Base-by-base conservation (phyloP, 805 yeast genomes). In the Lachancea sp. region DNA sequence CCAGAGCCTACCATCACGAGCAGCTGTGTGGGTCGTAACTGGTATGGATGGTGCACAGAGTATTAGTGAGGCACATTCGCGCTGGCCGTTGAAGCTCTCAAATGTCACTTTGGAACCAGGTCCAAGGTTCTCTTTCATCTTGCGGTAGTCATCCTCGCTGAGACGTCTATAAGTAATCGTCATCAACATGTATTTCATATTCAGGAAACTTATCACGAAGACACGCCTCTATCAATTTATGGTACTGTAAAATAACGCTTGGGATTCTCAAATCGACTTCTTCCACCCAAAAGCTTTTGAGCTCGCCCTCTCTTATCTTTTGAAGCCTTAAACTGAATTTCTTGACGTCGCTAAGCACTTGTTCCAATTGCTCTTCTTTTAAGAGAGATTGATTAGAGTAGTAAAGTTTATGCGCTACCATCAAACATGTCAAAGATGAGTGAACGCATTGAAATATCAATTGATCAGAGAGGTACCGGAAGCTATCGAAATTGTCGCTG, bases 1-100 rank as follows among this genome's bases (percentile, higher is more conserved):
- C 46, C 61, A 7, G 50, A 53, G 1, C 45, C 52, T 6, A 42
- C 50, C 8, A 42, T 51, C 7, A 30, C 51, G 2, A 45, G 58
- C 2, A 51, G 62, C 2, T 58, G 66, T 37, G 46, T 61, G 2
- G 65, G 60, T 0, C 55, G 65, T 24, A 61, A 61, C 34, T 58
- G 64, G 63, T 41, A 55, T 16, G 66, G 66, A 2, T 47, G 56
- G 19, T 61, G 66, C 41, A 61, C 66, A 2, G 54, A 51, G 15
- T 60, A 56, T 42, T 52, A 47, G 8, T 38, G 40, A 18, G 8
- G 11, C 26, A 22, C 6, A 8, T 23, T 23, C 9, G 30, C 30
- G 30, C 30, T 13, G 30, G 30, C 18, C 30, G 30, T 13, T 18
- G 17, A n/a, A 28, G 9, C 16, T 9, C 4, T 28, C 15, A 28